phyloP scores from a whole-genome alignment of 306 rosid genomes.

The Dryas octopetala region DNA sequence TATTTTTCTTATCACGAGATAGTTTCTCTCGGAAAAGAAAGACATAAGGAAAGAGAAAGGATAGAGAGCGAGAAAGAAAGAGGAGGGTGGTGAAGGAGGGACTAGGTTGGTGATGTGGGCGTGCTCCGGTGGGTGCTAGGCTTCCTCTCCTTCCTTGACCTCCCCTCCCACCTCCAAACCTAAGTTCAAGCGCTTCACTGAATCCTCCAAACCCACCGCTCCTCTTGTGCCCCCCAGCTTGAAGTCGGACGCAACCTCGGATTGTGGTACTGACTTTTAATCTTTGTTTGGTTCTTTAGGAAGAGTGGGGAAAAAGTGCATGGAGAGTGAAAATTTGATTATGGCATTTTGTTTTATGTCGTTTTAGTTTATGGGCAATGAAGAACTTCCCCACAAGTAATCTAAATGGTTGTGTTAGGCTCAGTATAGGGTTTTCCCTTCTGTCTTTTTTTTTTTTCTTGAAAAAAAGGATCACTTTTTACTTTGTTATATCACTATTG shows the following conservation, averaged over 20 bases:
- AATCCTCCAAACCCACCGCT: slow-evolving; percentile 5
- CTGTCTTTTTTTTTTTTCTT: neutral
- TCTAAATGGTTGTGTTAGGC: slow-evolving; percentile 18
- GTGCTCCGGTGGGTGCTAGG: no score
- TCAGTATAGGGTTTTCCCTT: neutral
- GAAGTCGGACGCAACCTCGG: slow-evolving; percentile 29
- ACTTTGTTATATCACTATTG: neutral
- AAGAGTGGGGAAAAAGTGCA: neutral
- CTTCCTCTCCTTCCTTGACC: slow-evolving; percentile 24
- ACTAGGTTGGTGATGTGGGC: no score
- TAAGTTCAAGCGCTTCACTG: neutral
- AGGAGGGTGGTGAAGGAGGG: no score
- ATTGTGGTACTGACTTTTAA: slow-evolving; percentile 43
- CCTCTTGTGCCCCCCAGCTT: slow-evolving; percentile 31
- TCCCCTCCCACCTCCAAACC: slow-evolving; percentile 5
- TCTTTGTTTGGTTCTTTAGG: slow-evolving; percentile 23
- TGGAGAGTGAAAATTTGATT: neutral
- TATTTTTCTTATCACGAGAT: no score
- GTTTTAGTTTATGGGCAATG: slow-evolving; percentile 5
- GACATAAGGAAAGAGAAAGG: no score
- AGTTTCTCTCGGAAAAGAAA: no score
- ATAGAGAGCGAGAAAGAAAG: no score
- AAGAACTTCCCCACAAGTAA: slow-evolving; percentile 2
- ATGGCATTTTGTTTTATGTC: neutral
- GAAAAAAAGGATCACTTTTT: neutral